Conservation (phyloP, 306 rosid genomes). For the Fagus sylvatica region DNA sequence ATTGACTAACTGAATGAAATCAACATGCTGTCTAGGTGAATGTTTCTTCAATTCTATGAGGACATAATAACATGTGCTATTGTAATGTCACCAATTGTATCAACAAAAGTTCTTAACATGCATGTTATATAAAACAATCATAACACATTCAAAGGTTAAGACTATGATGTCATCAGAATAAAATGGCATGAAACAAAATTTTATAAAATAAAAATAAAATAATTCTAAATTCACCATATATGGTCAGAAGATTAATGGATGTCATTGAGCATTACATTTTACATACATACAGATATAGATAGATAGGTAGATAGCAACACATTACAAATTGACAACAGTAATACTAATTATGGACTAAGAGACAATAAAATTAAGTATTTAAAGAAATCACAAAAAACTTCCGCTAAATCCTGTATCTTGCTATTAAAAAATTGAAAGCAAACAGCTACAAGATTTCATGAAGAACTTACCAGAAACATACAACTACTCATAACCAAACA, state of each 20-base stretch:
- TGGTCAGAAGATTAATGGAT: too few species aligned
- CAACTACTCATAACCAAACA: slow-evolving; percentile 15
- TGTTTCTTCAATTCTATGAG: not conserved
- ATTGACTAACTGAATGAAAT: not conserved
- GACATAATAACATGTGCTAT: not conserved
- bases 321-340: not conserved
- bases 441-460: slow-evolving; percentile 1
- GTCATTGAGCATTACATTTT: too few species aligned
- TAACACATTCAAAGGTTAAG: not conserved
- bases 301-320: not conserved
- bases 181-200: too few species aligned
- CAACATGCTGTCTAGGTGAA: not conserved
- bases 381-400: not conserved
- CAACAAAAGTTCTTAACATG: not conserved
- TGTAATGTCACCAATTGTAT: not conserved
- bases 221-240: not conserved
- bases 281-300: too few species aligned
- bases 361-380: not conserved
- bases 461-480: slow-evolving; percentile 9
- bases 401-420: slow-evolving; percentile 13
- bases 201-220: not conserved
- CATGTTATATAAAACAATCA: not conserved
- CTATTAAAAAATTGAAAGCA: slow-evolving; percentile 4
- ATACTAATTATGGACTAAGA: not conserved
- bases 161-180: too few species aligned